Percentiles rank a stretch among this genome's conserved stretches.
phyloP scores from a whole-genome alignment of 768 basidiomycete species.

The Paxillus ammoniavirescens region DNA sequence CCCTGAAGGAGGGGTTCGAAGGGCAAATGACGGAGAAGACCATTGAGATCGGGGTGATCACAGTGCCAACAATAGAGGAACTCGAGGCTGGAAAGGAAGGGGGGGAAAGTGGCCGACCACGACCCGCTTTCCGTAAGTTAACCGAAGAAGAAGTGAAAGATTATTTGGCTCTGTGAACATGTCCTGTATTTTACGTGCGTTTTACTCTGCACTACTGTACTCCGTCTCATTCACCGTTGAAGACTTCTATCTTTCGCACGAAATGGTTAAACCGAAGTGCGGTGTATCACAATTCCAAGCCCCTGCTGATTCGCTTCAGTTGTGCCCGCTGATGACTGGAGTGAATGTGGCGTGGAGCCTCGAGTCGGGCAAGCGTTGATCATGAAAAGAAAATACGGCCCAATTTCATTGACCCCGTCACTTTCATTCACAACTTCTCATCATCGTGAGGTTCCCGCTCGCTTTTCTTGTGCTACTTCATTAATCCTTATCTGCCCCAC shows the following conservation, averaged over 20 bases:
- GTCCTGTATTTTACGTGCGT: slow-evolving; percentile 33
- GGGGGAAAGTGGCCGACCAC: slow-evolving; percentile 64
- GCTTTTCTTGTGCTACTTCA: slow-evolving; percentile 20
- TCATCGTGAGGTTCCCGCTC: slow-evolving; percentile 30
- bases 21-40: slow-evolving; percentile 99
- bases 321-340: slow-evolving; percentile 6
- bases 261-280: slow-evolving; percentile 3
- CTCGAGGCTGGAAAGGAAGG: slow-evolving; percentile 65
- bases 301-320: neutral
- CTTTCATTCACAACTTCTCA: slow-evolving; percentile 30
- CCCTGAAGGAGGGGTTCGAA: slow-evolving; percentile 98
- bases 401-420: slow-evolving; percentile 13
- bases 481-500: slow-evolving; percentile 23
- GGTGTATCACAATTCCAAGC: slow-evolving; percentile 3
- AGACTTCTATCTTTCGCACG: slow-evolving; percentile 10
- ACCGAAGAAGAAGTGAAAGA: slow-evolving; percentile 96
- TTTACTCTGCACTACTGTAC: slow-evolving; percentile 17
- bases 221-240: slow-evolving; percentile 14
- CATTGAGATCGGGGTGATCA: slow-evolving; percentile 96
- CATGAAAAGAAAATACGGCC: slow-evolving; percentile 26
- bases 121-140: slow-evolving; percentile 92
- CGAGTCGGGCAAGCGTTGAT: slow-evolving; percentile 19
- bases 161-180: slow-evolving; percentile 78
- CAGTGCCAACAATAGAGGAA: slow-evolving; percentile 70
- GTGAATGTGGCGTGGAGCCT: slow-evolving; percentile 6